Base-by-base conservation (phyloP, 495 filamentous ascomycete genomes). In the Immersiella caudata region DNA sequence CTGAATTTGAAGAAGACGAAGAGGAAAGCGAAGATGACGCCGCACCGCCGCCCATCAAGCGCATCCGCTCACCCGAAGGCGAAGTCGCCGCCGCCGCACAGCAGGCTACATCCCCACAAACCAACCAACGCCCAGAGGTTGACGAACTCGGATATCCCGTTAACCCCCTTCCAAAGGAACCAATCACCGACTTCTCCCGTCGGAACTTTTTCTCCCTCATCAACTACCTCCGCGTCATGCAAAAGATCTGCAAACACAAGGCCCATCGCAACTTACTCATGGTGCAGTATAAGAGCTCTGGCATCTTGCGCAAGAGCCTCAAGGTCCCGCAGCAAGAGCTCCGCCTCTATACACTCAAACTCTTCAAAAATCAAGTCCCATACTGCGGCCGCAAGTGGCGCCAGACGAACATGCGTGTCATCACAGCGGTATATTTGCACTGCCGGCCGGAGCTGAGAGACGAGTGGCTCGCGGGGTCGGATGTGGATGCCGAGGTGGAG, bases 371-470 rank as follows among this genome's bases (percentile, higher is more conserved):
- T 65, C 96, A 98, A 74, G 95, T 98, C 1, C 95, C 95, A 16
- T 99, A 96, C 80, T 98, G 95, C 77, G 94, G 95, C 21, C 89
- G 95, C 16, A 99, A 99, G 80, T 99, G 95, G 95, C 88, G 95
- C 20, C 95, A 99, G 81, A 88, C 88, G 63, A 97, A 99, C 76
- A 99, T 99, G 95, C 90, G 94, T 60, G 94, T 98, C 70, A 99
- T 99, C 75, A 99, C 95, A 0, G 94, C 93, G 21, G 91, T 98
- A 2, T 99, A 97, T 72, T 81, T 99, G 33, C 92, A 97, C 79
- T 96, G 93, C 75, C 85, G 91, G 2, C 94, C 94, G 0, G 93
- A 97, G 75, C 85, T 99, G 22, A 85, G 96, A 2, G 95, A 99
- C 70, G 96, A 97, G 74, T 99, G 96, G 96, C 82, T 99, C 0